A percentile compares a stretch with the other conserved stretches of the same genome.
phyloP scores from a whole-genome alignment of 2,329 filamentous ascomycete species.

The Leptographium wingfieldii region DNA sequence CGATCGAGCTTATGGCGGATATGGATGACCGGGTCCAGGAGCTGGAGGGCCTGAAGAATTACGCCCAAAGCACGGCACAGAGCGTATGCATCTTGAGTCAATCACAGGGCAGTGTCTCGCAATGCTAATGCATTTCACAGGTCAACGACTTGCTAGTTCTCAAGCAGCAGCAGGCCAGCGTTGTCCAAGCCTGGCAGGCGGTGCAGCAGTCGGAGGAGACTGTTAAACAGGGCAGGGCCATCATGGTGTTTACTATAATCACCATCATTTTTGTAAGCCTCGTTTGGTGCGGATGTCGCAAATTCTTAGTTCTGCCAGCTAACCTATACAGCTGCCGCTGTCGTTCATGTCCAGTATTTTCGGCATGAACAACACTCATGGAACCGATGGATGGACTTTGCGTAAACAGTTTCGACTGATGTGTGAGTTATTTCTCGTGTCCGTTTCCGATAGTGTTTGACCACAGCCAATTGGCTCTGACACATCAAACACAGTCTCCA shows the following conservation, averaged over 20 bases:
- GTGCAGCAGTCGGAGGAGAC: slow-evolving; percentile 26
- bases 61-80: slow-evolving; percentile 20
- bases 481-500: neutral
- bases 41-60: slow-evolving; percentile 20
- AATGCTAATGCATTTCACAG: slow-evolving; percentile 10
- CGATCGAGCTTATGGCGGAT: slow-evolving; percentile 16
- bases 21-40: slow-evolving; percentile 20
- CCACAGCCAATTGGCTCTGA: neutral
- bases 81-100: slow-evolving; percentile 15
- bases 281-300: neutral
- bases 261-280: slow-evolving; percentile 31
- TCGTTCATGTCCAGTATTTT: slow-evolving; percentile 26
- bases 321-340: slow-evolving; percentile 19
- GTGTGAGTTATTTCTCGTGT: slow-evolving; percentile 11
- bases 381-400: neutral
- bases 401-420: slow-evolving; percentile 7
- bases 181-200: slow-evolving; percentile 29
- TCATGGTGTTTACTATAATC: slow-evolving; percentile 33
- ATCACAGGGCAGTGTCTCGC: neutral
- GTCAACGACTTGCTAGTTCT: slow-evolving; percentile 27
- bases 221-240: slow-evolving; percentile 27
- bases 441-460: neutral
- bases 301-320: neutral
- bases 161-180: slow-evolving; percentile 33
- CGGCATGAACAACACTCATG: slow-evolving; percentile 21